phyloP scores from a whole-genome alignment of 78 protist genomes.

The Pelomyxa schiedti region DNA sequence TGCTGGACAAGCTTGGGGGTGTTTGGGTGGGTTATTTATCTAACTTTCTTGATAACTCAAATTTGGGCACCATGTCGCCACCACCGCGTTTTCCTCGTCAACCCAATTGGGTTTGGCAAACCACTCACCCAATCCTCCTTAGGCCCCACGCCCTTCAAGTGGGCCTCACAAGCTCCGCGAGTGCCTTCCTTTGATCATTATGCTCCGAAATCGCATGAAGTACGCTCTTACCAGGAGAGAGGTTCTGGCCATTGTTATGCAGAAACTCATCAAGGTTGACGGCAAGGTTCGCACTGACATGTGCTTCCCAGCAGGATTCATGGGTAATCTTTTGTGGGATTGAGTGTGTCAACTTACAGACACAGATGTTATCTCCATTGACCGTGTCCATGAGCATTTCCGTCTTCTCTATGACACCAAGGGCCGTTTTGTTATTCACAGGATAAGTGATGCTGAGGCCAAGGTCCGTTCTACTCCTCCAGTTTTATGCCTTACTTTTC shows the following conservation, averaged over 20 bases:
- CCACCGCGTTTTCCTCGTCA: too few species aligned
- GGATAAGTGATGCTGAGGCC: slow-evolving; percentile 86
- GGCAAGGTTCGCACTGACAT: slow-evolving; percentile 93
- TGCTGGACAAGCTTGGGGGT: slow-evolving; percentile 96
- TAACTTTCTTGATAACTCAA: too few species aligned
- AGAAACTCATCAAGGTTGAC: slow-evolving; percentile 92
- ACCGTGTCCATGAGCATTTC: slow-evolving; percentile 92
- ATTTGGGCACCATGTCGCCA: too few species aligned
- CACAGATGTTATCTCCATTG: slow-evolving; percentile 89
- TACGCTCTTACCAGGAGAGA: slow-evolving; percentile 95
- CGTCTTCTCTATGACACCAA: slow-evolving; percentile 96
- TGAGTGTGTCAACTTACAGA: too few species aligned
- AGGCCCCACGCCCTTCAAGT: slow-evolving; percentile 89
- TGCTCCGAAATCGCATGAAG: slow-evolving; percentile 96
- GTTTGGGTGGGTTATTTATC: too few species aligned
- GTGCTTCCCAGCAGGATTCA: slow-evolving; percentile 97
- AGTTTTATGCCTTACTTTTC: too few species aligned
- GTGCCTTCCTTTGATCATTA: slow-evolving; percentile 89
- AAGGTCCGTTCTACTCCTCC: too few species aligned
- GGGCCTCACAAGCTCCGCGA: slow-evolving; percentile 99
- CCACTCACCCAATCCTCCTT: too few species aligned
- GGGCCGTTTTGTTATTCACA: slow-evolving; percentile 94
- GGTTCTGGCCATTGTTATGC: slow-evolving; percentile 77
- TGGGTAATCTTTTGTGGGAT: too few species aligned
- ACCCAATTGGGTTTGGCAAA: too few species aligned